phyloP scores from a whole-genome alignment of 2,329 filamentous ascomycete species.

The Xylariaceae sp. region DNA sequence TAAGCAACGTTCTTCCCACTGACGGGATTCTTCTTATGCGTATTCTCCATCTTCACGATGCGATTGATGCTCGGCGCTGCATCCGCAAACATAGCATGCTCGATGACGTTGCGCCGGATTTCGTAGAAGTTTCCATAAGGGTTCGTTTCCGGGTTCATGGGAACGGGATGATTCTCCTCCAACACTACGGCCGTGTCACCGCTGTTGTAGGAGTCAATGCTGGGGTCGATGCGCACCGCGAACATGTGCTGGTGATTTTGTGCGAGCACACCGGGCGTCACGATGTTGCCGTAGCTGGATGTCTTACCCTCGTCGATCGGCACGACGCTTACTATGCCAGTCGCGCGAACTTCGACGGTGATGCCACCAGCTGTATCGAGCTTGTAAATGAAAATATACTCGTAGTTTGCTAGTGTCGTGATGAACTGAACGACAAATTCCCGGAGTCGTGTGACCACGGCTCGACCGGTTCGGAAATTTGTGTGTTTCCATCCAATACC shows the following conservation, averaged over 20 bases:
- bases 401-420: conserved; percentile 65
- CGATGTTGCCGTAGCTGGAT: conserved; percentile 56
- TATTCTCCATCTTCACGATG: conserved; percentile 45
- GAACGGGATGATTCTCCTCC: conserved; percentile 31
- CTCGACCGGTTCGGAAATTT: conserved; percentile 59
- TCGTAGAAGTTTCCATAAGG: conserved; percentile 58
- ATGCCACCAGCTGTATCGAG: conserved; percentile 60
- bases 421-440: conserved; percentile 64
- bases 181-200: conserved; percentile 28
- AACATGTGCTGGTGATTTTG: conserved; percentile 67
- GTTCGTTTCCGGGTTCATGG: conserved; percentile 48
- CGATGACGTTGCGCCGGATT: conserved; percentile 44
- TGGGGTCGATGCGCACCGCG: conserved; percentile 58
- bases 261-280: conserved; percentile 56
- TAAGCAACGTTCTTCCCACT: conserved; percentile 48
- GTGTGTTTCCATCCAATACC: conserved; percentile 66
- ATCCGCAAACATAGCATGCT: conserved; percentile 44
- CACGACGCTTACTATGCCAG: conserved; percentile 63
- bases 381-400: conserved; percentile 62
- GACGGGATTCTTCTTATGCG: conserved; percentile 40
- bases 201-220: conserved; percentile 41
- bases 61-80: conserved; percentile 50
- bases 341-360: conserved; percentile 57
- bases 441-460: conserved; percentile 55
- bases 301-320: conserved; percentile 50